phyloP scores from a whole-genome alignment of 768 basidiomycete species.

The Arthromyces matolae region DNA sequence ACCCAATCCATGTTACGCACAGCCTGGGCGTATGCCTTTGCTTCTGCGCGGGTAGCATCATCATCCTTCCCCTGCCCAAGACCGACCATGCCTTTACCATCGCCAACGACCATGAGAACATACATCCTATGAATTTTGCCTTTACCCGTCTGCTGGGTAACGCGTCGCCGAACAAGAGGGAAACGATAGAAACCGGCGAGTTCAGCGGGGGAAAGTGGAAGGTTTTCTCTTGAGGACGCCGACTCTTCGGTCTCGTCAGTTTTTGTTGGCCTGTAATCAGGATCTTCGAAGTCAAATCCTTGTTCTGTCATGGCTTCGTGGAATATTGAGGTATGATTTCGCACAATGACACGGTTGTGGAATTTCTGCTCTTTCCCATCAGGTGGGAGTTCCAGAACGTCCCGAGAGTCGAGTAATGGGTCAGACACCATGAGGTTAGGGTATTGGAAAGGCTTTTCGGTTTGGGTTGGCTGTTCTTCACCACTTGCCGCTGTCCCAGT shows the following conservation, averaged over 20 bases:
- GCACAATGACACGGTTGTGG: slow-evolving; percentile 60
- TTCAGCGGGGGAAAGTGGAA: slow-evolving; percentile 20
- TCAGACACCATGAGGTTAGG: slow-evolving; percentile 66
- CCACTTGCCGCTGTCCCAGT: neutral
- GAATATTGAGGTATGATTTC: slow-evolving; percentile 73
- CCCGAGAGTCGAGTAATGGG: slow-evolving; percentile 57
- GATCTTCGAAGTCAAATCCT: slow-evolving; percentile 28
- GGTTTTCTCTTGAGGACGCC: slow-evolving; percentile 22
- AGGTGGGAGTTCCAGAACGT: slow-evolving; percentile 51
- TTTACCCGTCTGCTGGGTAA: slow-evolving; percentile 90
- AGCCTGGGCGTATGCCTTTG: slow-evolving; percentile 63
- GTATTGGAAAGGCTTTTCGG: slow-evolving; percentile 20
- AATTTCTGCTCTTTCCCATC: slow-evolving; percentile 43
- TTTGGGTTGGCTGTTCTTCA: neutral
- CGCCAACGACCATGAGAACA: slow-evolving; percentile 69
- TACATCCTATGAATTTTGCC: slow-evolving; percentile 74
- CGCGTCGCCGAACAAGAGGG: slow-evolving; percentile 48
- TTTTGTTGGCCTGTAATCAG: slow-evolving; percentile 21
- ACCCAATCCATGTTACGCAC: slow-evolving; percentile 89
- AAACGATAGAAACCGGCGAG: slow-evolving; percentile 33
- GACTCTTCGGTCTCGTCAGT: slow-evolving; percentile 31
- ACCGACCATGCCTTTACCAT: slow-evolving; percentile 81
- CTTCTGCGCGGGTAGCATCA: slow-evolving; percentile 47
- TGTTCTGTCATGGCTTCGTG: slow-evolving; percentile 33
- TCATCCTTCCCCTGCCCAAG: slow-evolving; percentile 77